These are phyloP conservation scores for Fusarium luffae DNA, from an alignment of 2,329 filamentous ascomycete species.

Conservation along the genomic window DNA sequence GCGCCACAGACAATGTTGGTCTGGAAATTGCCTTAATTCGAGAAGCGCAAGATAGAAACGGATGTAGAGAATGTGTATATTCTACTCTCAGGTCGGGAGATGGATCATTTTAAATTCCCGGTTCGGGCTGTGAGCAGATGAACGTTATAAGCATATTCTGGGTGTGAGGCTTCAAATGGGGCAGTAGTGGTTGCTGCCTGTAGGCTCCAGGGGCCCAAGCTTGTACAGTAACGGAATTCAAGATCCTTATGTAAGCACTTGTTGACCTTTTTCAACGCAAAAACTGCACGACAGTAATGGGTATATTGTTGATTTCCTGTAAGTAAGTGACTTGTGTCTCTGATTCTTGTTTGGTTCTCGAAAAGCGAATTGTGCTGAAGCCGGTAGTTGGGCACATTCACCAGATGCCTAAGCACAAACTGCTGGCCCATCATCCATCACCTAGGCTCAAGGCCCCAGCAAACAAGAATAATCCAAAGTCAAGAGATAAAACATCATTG, in stretches of 20 bases:
- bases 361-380: background rate
- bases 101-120: constrained; percentile 1
- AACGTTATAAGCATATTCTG: constrained; percentile 9
- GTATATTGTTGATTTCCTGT: background rate
- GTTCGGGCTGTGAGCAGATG: constrained; percentile 3
- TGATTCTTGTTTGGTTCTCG: background rate
- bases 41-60: background rate
- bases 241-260: constrained; percentile 12
- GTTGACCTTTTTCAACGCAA: background rate
- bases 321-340: background rate
- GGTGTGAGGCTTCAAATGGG: constrained; percentile 14
- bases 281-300: background rate
- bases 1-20: background rate
- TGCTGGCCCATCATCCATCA: background rate
- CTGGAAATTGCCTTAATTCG: background rate
- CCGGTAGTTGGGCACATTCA: background rate
- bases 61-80: background rate
- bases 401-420: background rate
- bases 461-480: background rate
- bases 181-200: constrained; percentile 32
- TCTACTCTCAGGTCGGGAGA: background rate
- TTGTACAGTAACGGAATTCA: background rate
- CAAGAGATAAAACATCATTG: background rate
- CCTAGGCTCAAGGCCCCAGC: background rate
- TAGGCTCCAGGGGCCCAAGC: constrained; percentile 30